Percentiles rank a stretch among this genome's conserved stretches.
phyloP scores from a whole-genome alignment of 2,329 filamentous ascomycete genomes.

The Akanthomyces lecanii region DNA sequence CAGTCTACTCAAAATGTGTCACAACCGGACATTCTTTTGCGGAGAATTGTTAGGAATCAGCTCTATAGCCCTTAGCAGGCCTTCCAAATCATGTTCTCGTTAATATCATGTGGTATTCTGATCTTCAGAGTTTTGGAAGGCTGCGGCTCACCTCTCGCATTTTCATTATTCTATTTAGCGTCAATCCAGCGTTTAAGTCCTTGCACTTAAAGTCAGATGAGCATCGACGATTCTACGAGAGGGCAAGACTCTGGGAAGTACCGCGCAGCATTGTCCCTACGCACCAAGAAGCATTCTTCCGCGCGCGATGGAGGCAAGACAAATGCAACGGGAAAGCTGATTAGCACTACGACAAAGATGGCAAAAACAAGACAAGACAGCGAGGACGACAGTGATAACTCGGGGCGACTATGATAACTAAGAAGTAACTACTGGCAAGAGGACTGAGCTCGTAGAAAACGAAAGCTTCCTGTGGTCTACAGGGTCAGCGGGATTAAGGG shows the following conservation, averaged over 20 bases:
- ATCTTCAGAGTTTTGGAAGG: not conserved
- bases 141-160: constrained; percentile 2
- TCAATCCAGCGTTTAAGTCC: not conserved
- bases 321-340: not conserved
- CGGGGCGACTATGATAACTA: not conserved
- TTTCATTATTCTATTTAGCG: not conserved
- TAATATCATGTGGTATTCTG: not conserved
- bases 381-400: not conserved
- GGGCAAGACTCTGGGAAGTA: constrained; percentile 3
- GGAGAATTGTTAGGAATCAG: not conserved
- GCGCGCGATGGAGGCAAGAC: not conserved
- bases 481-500: not conserved
- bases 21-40: not conserved
- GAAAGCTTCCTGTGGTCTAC: not conserved
- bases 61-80: not conserved
- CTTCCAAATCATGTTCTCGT: constrained; percentile 2
- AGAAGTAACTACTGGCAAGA: not conserved
- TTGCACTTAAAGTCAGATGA: not conserved
- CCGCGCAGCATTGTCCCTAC: not conserved
- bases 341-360: not conserved
- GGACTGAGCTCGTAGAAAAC: not conserved
- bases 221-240: not conserved
- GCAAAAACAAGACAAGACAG: not conserved
- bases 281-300: not conserved
- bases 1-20: not conserved